A percentile compares a stretch with the other conserved stretches of the same genome.
phyloP scores from a whole-genome alignment of 345 rosid species.

The Citropsis articulata region DNA sequence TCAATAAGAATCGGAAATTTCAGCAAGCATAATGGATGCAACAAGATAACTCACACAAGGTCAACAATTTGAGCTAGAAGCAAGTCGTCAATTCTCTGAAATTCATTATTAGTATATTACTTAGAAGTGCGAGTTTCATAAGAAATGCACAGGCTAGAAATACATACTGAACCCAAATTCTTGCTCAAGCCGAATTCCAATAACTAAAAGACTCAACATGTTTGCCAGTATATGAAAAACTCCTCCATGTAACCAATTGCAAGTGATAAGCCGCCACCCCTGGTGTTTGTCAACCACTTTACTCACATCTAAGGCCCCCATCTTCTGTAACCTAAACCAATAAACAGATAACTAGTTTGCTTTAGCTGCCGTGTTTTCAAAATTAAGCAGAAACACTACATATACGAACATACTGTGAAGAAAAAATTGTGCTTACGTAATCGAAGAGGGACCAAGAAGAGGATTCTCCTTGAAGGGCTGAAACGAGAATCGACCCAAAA shows the following conservation, averaged over 20 bases:
- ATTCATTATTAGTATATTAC: not conserved
- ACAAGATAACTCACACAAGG: slow-evolving; percentile 1
- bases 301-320: slow-evolving; percentile 70
- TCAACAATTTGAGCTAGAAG: not conserved
- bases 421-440: slow-evolving; percentile 43
- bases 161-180: slow-evolving; percentile 89
- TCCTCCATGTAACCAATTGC: slow-evolving; percentile 93
- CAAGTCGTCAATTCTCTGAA: not conserved
- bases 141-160: not conserved
- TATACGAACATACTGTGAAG: not conserved
- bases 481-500: slow-evolving; percentile 85
- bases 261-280: slow-evolving; percentile 83
- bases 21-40: not conserved
- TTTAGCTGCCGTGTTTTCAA: not conserved
- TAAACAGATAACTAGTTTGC: not conserved
- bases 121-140: not conserved
- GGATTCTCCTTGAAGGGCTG: slow-evolving; percentile 89
- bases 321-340: slow-evolving; percentile 54
- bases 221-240: slow-evolving; percentile 81
- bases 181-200: slow-evolving; percentile 83
- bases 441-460: slow-evolving; percentile 88
- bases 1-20: not conserved
- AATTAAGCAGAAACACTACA: not conserved
- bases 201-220: slow-evolving; percentile 80
- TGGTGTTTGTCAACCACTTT: slow-evolving; percentile 62